Conservation (phyloP, 2,329 filamentous ascomycete genomes). For the Epichloe baconii region DNA sequence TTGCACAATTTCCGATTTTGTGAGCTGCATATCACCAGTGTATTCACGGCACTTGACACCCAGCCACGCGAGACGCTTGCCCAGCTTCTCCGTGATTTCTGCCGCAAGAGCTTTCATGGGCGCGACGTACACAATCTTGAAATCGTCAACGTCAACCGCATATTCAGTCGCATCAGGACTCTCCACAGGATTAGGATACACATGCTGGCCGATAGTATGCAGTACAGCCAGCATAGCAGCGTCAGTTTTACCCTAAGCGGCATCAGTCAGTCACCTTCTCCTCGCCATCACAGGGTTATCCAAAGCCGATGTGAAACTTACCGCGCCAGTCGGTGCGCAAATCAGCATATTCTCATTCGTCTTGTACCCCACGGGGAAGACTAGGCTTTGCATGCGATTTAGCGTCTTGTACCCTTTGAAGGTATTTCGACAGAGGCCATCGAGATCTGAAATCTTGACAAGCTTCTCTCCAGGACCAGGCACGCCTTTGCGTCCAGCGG, state of each 20-base stretch:
- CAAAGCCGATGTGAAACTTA: slow-evolving; percentile 24
- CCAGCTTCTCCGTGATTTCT: slow-evolving; percentile 89
- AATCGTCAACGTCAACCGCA: slow-evolving; percentile 69
- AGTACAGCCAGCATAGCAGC: slow-evolving; percentile 94
- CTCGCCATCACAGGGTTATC: neutral
- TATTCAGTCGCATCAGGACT: slow-evolving; percentile 64
- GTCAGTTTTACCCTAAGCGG: slow-evolving; percentile 73
- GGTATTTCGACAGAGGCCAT: slow-evolving; percentile 78
- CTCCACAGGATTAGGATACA: slow-evolving; percentile 66
- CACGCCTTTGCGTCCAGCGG: slow-evolving; percentile 65
- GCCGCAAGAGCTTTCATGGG: slow-evolving; percentile 98
- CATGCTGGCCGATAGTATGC: slow-evolving; percentile 78
- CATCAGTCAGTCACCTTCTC: neutral
- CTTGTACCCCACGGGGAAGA: slow-evolving; percentile 89
- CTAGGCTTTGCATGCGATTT: slow-evolving; percentile 96
- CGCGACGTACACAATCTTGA: slow-evolving; percentile 97
- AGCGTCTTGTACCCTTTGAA: slow-evolving; percentile 89
- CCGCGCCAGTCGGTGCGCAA: slow-evolving; percentile 88
- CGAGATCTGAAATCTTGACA: slow-evolving; percentile 67
- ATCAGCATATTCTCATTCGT: slow-evolving; percentile 98
- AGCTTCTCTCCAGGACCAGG: slow-evolving; percentile 62
- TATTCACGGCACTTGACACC: slow-evolving; percentile 85
- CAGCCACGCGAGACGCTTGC: slow-evolving; percentile 84
- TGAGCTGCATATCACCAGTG: slow-evolving; percentile 97
- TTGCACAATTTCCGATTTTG: slow-evolving; percentile 86